A percentile compares a stretch with the other conserved stretches of the same genome.
Conservation (phyloP, 108 stramenopile genomes). For the Schizochytrium sp. region DNA sequence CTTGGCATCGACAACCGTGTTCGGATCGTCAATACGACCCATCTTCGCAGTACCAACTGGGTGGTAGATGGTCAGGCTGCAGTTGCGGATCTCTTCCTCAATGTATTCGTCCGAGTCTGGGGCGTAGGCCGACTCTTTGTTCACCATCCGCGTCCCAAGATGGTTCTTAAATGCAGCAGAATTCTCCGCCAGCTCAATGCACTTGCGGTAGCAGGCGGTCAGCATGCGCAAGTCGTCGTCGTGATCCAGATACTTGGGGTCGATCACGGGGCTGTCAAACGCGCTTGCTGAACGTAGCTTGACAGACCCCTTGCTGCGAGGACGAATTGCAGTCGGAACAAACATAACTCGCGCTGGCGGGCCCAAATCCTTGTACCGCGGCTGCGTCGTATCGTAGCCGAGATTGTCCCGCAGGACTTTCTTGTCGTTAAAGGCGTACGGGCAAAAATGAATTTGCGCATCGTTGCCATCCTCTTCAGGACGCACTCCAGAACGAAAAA, state of each 20-base stretch:
- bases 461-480: neutral
- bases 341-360: neutral
- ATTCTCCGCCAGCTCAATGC: neutral
- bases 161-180: neutral
- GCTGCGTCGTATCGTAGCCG: neutral
- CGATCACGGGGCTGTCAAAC: neutral
- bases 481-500: neutral
- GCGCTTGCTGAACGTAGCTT: neutral
- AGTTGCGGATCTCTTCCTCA: neutral
- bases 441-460: neutral
- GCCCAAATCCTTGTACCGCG: neutral
- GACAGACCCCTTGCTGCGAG: neutral
- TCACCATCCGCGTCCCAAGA: neutral
- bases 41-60: neutral
- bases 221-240: neutral
- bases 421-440: neutral
- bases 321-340: neutral
- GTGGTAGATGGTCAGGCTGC: neutral
- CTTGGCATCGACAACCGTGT: neutral
- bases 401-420: neutral
- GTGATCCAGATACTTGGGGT: neutral
- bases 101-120: neutral
- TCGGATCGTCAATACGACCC: neutral
- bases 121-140: neutral
- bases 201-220: neutral